Percentiles rank a stretch among this genome's conserved stretches.
phyloP scores from a whole-genome alignment of 805 yeast genomes.

The Aciculoconidium aculeatum region DNA sequence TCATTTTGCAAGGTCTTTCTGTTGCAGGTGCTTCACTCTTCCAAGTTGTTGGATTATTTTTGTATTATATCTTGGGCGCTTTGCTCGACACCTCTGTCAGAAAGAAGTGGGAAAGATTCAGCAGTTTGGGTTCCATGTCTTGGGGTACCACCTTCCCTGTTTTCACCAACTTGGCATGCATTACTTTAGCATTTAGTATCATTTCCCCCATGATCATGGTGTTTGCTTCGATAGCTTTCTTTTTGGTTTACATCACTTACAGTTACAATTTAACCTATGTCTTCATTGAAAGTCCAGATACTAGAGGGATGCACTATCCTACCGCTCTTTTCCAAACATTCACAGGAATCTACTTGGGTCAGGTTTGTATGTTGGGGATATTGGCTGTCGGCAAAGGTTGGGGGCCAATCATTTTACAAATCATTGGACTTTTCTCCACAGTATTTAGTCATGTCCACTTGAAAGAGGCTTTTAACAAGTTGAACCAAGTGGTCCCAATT shows the following conservation, averaged over 20 bases:
- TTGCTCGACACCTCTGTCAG: conserved; percentile 60
- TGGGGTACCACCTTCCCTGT: conserved; percentile 83
- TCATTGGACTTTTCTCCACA: conserved; percentile 58
- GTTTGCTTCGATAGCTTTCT: conserved; percentile 68
- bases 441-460: conserved; percentile 63
- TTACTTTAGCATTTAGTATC: conserved; percentile 59
- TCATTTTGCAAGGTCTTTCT: conserved; percentile 75
- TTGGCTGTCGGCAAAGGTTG: conserved; percentile 89
- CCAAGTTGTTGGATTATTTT: conserved; percentile 57
- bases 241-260: conserved; percentile 69
- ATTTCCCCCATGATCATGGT: conserved; percentile 79
- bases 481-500: conserved; percentile 55
- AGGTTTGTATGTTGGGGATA: conserved; percentile 78
- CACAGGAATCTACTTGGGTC: conserved; percentile 83
- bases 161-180: conserved; percentile 65
- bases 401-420: conserved; percentile 85
- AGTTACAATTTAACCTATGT: conserved; percentile 74
- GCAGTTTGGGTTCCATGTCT: conserved; percentile 42
- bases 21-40: conserved; percentile 70
- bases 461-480: conserved; percentile 57
- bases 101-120: conserved; percentile 59
- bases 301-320: conserved; percentile 80
- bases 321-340: conserved; percentile 84
- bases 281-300: conserved; percentile 59
- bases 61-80: conserved; percentile 54